Evolutionary conservation across 257 asterid genomes (phyloP), one percentile per base, ranked within the genome.

Genomic region (Voacanga thouarsii): DNA sequence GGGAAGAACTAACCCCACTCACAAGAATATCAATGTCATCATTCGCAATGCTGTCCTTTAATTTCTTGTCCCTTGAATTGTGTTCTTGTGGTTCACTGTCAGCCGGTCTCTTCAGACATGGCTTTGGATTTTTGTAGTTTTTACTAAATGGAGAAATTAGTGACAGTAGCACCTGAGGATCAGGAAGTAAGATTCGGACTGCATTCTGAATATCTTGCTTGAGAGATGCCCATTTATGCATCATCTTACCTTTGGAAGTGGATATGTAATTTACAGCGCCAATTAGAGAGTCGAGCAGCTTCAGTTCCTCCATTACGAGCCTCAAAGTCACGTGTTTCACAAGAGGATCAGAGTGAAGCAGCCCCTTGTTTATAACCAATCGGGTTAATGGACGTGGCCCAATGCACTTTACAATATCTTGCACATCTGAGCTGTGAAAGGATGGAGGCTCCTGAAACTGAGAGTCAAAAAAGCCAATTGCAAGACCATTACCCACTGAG

Each of bases 301-400:
- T 86, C 80, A 94, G 87, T 47, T 81, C 92, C 96, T 90, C 92
- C 78, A 89, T 78, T 50, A 94, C 88, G 53, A 94, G 88, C 88
- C 87, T 89, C 91, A 94, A 84, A 68, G 96, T 89, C 61, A 84
- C 99, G 79, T 92, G 97, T 83, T 88, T 92, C 85, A 90, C 95
- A 65, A 85, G 89, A 83, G 89, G 75, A 82, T 89, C 92, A 75
- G 89, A 77, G 80, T 94, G 97, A 80, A 89, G 92, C 80, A 94
- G 79, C 78, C 99, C 99, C 80, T 91, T 94, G 76, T 88, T 91
- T 47, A 94, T 82, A 76, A 94, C 80, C 74, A 76, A 82, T 83
- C 94, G 89, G 63, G 92, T 81, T 76, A 92, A 85, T 43, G 97
- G 88, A 61, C 88, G 87, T 56, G 99, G 87, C 45, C 81, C 87